Conservation (phyloP, 2,329 filamentous ascomycete genomes). For the Stachybotrys elegans region DNA sequence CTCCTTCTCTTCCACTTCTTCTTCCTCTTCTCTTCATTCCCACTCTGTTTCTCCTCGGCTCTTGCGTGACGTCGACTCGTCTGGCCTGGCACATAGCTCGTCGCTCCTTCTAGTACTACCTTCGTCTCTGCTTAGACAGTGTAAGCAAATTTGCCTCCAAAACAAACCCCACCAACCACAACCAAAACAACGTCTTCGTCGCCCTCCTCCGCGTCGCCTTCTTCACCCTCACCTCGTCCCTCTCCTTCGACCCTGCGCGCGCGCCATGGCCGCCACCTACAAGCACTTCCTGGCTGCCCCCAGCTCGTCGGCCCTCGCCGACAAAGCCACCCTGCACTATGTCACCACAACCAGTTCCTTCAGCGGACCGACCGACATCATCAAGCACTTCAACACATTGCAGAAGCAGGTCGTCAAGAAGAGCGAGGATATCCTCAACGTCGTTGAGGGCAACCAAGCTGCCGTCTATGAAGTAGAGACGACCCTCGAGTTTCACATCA, state of each 20-base stretch:
- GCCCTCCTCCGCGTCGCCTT: conserved; percentile 4
- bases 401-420: conserved; percentile 76
- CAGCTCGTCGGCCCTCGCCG: conserved; percentile 56
- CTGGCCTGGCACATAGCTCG: too few species aligned
- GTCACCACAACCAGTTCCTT: conserved; percentile 80
- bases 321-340: conserved; percentile 73
- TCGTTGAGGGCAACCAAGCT: conserved; percentile 65
- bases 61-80: neutral
- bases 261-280: conserved; percentile 50
- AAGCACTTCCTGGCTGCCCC: conserved; percentile 68
- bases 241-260: conserved; percentile 9
- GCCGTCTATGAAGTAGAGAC: conserved; percentile 83
- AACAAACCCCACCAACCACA: neutral
- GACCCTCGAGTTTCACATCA: conserved; percentile 71
- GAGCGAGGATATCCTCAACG: conserved; percentile 68
- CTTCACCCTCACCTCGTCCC: conserved; percentile 7
- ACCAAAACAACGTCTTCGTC: conserved; percentile 1
- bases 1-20: conserved; percentile 4
- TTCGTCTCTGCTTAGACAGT: too few species aligned
- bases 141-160: too few species aligned
- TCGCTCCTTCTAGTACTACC: too few species aligned
- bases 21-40: neutral
- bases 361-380: conserved; percentile 65
- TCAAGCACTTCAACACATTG: conserved; percentile 73
- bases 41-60: neutral